Evolutionary conservation across 768 basidiomycete species (phyloP).

Genomic region (Gymnopilus dilepis): DNA sequence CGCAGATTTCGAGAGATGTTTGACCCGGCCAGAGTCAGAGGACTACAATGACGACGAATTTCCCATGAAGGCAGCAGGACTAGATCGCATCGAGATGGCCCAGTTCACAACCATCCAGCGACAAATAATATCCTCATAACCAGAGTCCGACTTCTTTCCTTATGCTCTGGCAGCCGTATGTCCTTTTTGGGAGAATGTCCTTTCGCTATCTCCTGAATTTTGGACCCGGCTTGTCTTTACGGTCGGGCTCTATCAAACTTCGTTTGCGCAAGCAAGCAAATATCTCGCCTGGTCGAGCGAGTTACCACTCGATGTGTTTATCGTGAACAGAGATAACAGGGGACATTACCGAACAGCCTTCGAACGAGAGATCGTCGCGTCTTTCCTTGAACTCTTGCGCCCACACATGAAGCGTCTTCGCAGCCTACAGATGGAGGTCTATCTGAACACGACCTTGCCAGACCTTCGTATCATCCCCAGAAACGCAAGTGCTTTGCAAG

Average conservation of each 20-base stretch:
- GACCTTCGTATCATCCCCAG: background rate
- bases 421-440: conserved; percentile 4
- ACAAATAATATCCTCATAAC: too few species aligned
- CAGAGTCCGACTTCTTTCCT: background rate
- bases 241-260: background rate
- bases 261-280: background rate
- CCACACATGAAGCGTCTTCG: conserved; percentile 2
- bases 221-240: conserved; percentile 2
- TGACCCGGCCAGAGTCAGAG: too few species aligned
- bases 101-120: conserved; percentile 27
- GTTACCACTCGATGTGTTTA: background rate
- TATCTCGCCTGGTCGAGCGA: background rate
- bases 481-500: background rate
- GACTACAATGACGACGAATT: too few species aligned
- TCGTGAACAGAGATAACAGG: background rate
- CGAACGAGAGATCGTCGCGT: background rate
- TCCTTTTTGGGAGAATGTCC: background rate
- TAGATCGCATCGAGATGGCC: too few species aligned
- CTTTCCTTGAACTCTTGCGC: background rate
- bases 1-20: too few species aligned
- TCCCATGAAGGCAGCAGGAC: too few species aligned
- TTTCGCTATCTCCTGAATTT: background rate
- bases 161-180: background rate
- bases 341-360: too few species aligned
- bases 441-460: conserved; percentile 14